Conservation (phyloP, 768 basidiomycete genomes). For the Pisolithus tinctorius region DNA sequence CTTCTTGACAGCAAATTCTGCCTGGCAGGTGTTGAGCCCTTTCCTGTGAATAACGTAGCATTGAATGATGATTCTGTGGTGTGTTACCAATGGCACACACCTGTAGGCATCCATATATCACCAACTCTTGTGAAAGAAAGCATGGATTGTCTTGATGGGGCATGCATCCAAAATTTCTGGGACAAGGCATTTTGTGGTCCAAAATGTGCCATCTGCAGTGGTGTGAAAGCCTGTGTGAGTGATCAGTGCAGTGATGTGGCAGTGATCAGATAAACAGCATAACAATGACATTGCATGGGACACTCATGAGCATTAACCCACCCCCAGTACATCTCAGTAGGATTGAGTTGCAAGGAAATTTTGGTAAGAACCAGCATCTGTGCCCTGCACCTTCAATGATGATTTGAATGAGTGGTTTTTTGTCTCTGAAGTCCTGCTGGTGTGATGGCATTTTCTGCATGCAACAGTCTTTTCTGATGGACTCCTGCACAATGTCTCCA, state of each 20-base stretch:
- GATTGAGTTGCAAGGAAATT: slow-evolving; percentile 13
- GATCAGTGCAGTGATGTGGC: not conserved
- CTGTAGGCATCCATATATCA: slow-evolving; percentile 12
- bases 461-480: slow-evolving; percentile 8
- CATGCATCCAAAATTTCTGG: slow-evolving; percentile 17
- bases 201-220: slow-evolving; percentile 18
- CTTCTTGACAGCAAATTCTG: slow-evolving; percentile 11
- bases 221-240: slow-evolving; percentile 14
- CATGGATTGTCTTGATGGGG: slow-evolving; percentile 11
- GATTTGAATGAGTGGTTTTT: slow-evolving; percentile 17
- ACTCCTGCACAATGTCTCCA: not conserved
- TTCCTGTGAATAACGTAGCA: slow-evolving; percentile 1
- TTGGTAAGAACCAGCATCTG: slow-evolving; percentile 7
- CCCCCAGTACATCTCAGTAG: slow-evolving; percentile 7
- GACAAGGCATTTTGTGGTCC: slow-evolving; percentile 15
- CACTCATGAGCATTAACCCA: slow-evolving; percentile 3
- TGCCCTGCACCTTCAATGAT: slow-evolving; percentile 16
- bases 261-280: too few species aligned
- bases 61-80: not conserved
- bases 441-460: slow-evolving; percentile 14
- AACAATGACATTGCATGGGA: too few species aligned
- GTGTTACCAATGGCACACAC: not conserved
- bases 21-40: slow-evolving; percentile 6
- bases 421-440: slow-evolving; percentile 14
- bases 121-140: slow-evolving; percentile 5